Evolutionary conservation across 805 yeast genomes (phyloP).

Genomic region (Ogataea chonburiensis): DNA sequence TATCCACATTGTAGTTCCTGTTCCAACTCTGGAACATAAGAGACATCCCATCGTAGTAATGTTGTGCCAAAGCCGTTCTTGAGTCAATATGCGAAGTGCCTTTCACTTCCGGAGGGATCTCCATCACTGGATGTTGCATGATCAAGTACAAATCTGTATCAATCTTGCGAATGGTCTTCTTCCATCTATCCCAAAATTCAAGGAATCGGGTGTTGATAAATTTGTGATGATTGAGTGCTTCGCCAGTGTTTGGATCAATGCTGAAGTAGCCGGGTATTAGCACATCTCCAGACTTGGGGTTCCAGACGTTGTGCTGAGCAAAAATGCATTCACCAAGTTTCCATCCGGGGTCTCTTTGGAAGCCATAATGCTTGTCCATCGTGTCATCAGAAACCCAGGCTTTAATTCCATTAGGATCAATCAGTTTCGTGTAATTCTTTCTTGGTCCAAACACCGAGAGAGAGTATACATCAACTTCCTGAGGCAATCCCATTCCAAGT

Average conservation of each 20-base stretch:
- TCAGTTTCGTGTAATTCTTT: slow-evolving; percentile 50
- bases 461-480: slow-evolving; percentile 65
- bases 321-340: slow-evolving; percentile 71
- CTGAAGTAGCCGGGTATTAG: slow-evolving; percentile 53
- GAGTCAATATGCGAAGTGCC: slow-evolving; percentile 54
- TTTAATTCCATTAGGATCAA: slow-evolving; percentile 64
- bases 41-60: slow-evolving; percentile 93
- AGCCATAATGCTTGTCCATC: slow-evolving; percentile 65
- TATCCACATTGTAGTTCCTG: slow-evolving; percentile 76
- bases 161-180: slow-evolving; percentile 45
- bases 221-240: slow-evolving; percentile 44
- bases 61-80: slow-evolving; percentile 77
- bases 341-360: slow-evolving; percentile 67
- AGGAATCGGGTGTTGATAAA: slow-evolving; percentile 68
- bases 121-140: slow-evolving; percentile 80
- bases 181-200: slow-evolving; percentile 55
- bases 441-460: slow-evolving; percentile 77
- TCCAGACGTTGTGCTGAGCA: slow-evolving; percentile 83
- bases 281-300: slow-evolving; percentile 38
- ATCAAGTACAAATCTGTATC: slow-evolving; percentile 52
- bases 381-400: slow-evolving; percentile 67
- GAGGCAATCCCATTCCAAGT: slow-evolving; percentile 75
- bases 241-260: slow-evolving; percentile 38
- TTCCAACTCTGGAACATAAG: slow-evolving; percentile 92
- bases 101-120: slow-evolving; percentile 66